Percentiles rank a stretch among this genome's conserved stretches.
Evolutionary conservation across 495 filamentous ascomycete genomes (phyloP).

Genomic region (Tuber indicum): DNA sequence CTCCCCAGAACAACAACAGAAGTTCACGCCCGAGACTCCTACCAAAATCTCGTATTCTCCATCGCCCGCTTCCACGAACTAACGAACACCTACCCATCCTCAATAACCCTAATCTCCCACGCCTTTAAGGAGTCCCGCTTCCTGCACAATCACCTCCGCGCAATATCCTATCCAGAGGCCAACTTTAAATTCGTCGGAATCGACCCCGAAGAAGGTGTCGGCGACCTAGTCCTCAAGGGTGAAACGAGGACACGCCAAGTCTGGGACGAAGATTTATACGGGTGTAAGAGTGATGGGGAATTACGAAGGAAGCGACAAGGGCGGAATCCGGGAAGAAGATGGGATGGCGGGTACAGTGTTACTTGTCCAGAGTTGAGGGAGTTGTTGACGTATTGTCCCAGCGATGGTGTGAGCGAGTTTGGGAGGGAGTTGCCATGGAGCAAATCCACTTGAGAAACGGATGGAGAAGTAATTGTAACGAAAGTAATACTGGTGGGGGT

Average conservation of each 20-base stretch:
- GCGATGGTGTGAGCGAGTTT: neutral
- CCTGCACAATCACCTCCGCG: slow-evolving; percentile 59
- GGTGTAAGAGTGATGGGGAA: slow-evolving; percentile 43
- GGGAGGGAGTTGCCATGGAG: neutral
- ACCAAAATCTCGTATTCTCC: slow-evolving; percentile 69
- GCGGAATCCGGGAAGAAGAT: slow-evolving; percentile 46
- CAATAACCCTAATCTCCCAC: slow-evolving; percentile 65
- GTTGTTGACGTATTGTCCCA: slow-evolving; percentile 28
- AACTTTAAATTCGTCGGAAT: slow-evolving; percentile 57
- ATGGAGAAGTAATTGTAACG: neutral
- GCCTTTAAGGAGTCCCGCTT: slow-evolving; percentile 66
- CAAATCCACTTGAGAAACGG: neutral
- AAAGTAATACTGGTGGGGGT: neutral
- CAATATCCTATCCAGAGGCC: slow-evolving; percentile 53
- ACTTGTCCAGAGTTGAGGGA: slow-evolving; percentile 34
- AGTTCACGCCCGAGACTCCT: slow-evolving; percentile 66
- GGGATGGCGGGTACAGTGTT: slow-evolving; percentile 20
- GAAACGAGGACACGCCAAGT: slow-evolving; percentile 45
- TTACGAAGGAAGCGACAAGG: slow-evolving; percentile 48
- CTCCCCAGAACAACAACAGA: slow-evolving; percentile 51
- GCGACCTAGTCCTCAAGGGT: slow-evolving; percentile 43
- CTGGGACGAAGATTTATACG: slow-evolving; percentile 52
- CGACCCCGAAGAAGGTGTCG: slow-evolving; percentile 51
- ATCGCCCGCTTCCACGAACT: slow-evolving; percentile 52
- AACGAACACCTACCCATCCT: slow-evolving; percentile 48